These are phyloP conservation scores for Trichoderma sp. DNA, from an alignment of 2,329 filamentous ascomycete species.

Conservation along the genomic window DNA sequence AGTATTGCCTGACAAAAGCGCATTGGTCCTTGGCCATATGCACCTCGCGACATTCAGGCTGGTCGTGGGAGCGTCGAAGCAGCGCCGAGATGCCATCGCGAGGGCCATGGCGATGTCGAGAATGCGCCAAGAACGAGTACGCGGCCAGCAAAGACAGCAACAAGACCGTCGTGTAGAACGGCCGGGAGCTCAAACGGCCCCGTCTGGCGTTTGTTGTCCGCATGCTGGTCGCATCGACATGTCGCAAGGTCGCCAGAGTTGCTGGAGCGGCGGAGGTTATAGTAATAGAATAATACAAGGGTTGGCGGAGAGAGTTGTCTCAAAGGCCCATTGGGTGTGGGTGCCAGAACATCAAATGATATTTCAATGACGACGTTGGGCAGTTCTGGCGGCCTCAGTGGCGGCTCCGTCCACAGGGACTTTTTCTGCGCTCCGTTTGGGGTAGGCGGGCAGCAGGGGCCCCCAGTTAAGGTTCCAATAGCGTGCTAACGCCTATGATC, in stretches of 20 bases:
- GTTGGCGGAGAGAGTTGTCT: neutral
- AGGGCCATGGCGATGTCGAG: slow-evolving; percentile 24
- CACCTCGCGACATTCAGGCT: slow-evolving; percentile 72
- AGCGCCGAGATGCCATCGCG: slow-evolving; percentile 20
- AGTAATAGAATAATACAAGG: neutral
- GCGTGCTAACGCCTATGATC: neutral
- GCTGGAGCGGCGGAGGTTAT: neutral
- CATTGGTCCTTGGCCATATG: slow-evolving; percentile 80
- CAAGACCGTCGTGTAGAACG: slow-evolving; percentile 52
- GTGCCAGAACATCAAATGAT: neutral
- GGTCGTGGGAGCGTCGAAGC: slow-evolving; percentile 34
- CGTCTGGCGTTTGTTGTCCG: slow-evolving; percentile 26
- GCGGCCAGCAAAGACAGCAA: slow-evolving; percentile 50
- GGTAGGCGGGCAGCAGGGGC: neutral
- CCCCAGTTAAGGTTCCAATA: neutral
- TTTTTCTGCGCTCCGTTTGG: slow-evolving; percentile 2
- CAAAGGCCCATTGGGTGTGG: neutral
- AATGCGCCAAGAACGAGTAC: slow-evolving; percentile 43
- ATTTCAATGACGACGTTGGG: slow-evolving; percentile 13
- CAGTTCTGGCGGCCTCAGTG: neutral
- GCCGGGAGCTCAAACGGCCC: slow-evolving; percentile 48
- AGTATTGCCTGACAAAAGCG: slow-evolving; percentile 79
- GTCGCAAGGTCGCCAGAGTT: slow-evolving; percentile 1
- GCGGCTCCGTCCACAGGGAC: neutral
- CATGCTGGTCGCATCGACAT: slow-evolving; percentile 24